A percentile compares a stretch with the other conserved stretches of the same genome.
phyloP scores from a whole-genome alignment of 306 rosid genomes.

The Quercus gilva region DNA sequence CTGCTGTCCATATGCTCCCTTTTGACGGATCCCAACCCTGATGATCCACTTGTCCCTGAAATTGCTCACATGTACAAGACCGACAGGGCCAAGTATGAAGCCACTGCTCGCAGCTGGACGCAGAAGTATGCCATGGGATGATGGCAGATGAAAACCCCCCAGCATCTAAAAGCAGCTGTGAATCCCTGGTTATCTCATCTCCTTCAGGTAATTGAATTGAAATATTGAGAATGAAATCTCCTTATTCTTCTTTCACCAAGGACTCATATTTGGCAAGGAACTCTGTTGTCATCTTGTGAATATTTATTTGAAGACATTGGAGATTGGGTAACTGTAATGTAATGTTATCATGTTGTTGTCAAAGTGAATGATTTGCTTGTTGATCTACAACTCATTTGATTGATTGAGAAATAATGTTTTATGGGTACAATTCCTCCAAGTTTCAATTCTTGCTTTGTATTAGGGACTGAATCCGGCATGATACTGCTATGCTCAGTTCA shows the following conservation, averaged over 20 bases:
- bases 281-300: slow-evolving; percentile 49
- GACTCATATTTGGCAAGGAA: slow-evolving; percentile 37
- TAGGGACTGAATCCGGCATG: neutral
- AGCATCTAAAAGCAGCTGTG: slow-evolving; percentile 16
- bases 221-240: slow-evolving; percentile 30
- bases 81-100: slow-evolving; percentile 71
- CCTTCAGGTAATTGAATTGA: slow-evolving; percentile 32
- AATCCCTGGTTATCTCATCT: slow-evolving; percentile 29
- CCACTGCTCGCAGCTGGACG: slow-evolving; percentile 97
- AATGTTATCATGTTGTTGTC: slow-evolving; percentile 24
- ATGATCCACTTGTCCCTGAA: slow-evolving; percentile 87
- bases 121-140: slow-evolving; percentile 90
- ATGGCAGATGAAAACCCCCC: slow-evolving; percentile 4
- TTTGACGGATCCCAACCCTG: slow-evolving; percentile 87
- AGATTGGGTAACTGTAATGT: slow-evolving; percentile 38
- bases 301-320: slow-evolving; percentile 47
- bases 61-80: slow-evolving; percentile 95
- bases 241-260: slow-evolving; percentile 28
- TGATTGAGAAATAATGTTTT: slow-evolving; percentile 15
- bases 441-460: neutral
- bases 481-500: neutral
- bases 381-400: slow-evolving; percentile 20
- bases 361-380: slow-evolving; percentile 30
- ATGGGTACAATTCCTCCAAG: neutral
- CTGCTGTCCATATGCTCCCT: slow-evolving; percentile 81